Percentiles rank a stretch among this genome's conserved stretches.
phyloP scores from a whole-genome alignment of 169 alveolate genomes.

The Cryptosporidium ryanae region DNA sequence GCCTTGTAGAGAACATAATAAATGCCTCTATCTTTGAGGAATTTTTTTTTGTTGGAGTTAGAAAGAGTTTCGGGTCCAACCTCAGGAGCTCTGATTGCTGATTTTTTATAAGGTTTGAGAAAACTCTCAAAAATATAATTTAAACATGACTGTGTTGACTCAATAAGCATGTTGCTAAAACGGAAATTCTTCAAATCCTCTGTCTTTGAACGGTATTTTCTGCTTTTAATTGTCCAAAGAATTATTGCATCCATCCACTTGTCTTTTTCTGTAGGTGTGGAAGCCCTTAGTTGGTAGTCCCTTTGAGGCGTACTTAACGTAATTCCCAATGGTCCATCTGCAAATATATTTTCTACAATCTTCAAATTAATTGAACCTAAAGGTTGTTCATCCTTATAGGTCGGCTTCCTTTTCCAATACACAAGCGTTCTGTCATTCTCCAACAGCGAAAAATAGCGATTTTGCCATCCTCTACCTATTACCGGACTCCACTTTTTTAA shows the following conservation, averaged over 20 bases:
- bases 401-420: conserved; percentile 64
- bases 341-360: conserved; percentile 68
- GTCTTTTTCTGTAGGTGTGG: conserved; percentile 70
- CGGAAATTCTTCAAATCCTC: conserved; percentile 64
- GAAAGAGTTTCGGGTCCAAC: conserved; percentile 72
- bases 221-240: conserved; percentile 60
- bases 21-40: conserved; percentile 62
- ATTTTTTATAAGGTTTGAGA: conserved; percentile 63
- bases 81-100: conserved; percentile 68
- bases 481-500: conserved; percentile 74
- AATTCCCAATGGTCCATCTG: conserved; percentile 74
- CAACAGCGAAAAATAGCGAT: conserved; percentile 53
- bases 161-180: conserved; percentile 68
- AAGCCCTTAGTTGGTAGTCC: conserved; percentile 62
- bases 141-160: conserved; percentile 70
- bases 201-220: conserved; percentile 51
- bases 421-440: conserved; percentile 61
- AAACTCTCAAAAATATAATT: conserved; percentile 67
- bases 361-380: conserved; percentile 58
- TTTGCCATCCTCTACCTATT: conserved; percentile 74
- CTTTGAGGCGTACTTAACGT: conserved; percentile 68
- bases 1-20: conserved; percentile 63
- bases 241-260: conserved; percentile 73
- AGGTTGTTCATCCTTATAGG: conserved; percentile 64
- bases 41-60: conserved; percentile 51